Evolutionary conservation across 345 rosid species (phyloP), one percentile per base, ranked within the genome.

Genomic region (Eucalyptus coolabah): DNA sequence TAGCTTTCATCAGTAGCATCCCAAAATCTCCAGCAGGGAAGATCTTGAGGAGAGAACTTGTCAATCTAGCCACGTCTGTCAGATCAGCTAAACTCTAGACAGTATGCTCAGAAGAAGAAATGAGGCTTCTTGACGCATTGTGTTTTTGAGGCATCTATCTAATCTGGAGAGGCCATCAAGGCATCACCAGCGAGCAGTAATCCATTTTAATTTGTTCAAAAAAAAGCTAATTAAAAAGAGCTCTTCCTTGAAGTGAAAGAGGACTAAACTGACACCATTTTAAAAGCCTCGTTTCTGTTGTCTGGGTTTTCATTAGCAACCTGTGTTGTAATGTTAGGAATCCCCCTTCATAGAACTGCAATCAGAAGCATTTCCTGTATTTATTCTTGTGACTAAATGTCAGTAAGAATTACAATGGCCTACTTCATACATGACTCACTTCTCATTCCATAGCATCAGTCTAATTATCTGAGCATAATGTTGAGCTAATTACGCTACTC

Each of bases 1-100:
- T 96, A 59, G 97, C 96, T n/a, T 97, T 98, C 89, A 92, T 94
- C 86, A 88, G 92, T 88, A 89, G 96, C 32, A 94, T 97, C 88
- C 99, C 99, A 3, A 98, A 96, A 91, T 90, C 93, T 44, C 94
- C 96, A 1, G 94, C 99, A 1, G 98, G 99, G 34, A 98, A 98
- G 95, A 97, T 95, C 87, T 90, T 98, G 91, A 95, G 98, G 91
- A 94, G 96, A 88, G 97, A 96, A 92, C 92, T 97, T 65, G 89
- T 95, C 21, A 92, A 87, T 42, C 90, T 80, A 49, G 96, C 97
- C 6, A 80, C 91, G 18, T 87, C 93, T 34, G 92, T 89, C 81
- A 51, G 60, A 86, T 51, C 87, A 11, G 40, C 87, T 17, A 45
- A 54, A 51, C 42, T 86, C 24, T 86, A 77, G 59, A 86, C 63